Evolutionary conservation across 106 monocot species (phyloP).

Genomic region (Dioscorea zingiberensis): DNA sequence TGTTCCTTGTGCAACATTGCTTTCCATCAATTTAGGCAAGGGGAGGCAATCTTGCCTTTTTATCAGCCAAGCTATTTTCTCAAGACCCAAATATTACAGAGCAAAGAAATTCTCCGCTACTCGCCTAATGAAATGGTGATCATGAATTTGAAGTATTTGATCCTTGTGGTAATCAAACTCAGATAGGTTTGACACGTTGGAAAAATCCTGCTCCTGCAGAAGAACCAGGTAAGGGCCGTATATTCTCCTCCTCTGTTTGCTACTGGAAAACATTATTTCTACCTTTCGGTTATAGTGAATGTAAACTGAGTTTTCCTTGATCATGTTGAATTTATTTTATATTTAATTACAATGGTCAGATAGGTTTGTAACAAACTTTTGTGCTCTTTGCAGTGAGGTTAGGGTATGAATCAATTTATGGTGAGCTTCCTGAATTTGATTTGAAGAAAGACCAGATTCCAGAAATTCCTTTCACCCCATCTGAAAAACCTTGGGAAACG

Average conservation of each 20-base stretch:
- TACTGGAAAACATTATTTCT: background rate
- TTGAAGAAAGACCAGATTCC: constrained; percentile 17
- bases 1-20: too few species aligned
- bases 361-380: too few species aligned
- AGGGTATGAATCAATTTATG: constrained; percentile 88
- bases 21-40: constrained; percentile 44
- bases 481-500: constrained; percentile 85
- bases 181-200: constrained; percentile 13
- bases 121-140: constrained; percentile 62
- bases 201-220: constrained; percentile 25
- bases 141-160: constrained; percentile 86
- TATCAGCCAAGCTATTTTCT: constrained; percentile 22
- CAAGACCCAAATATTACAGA: constrained; percentile 14
- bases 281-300: background rate
- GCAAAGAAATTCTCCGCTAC: constrained; percentile 16
- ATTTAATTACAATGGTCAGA: background rate
- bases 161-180: constrained; percentile 31
- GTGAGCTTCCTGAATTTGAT: constrained; percentile 52
- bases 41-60: constrained; percentile 65
- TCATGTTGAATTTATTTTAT: background rate
- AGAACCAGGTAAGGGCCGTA: constrained; percentile 38
- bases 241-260: too few species aligned
- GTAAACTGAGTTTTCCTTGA: background rate
- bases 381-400: constrained; percentile 22
- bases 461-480: constrained; percentile 52